Percentiles rank a stretch among this genome's conserved stretches.
These are phyloP conservation scores for Diaporthe eres DNA, from an alignment of 2,329 filamentous ascomycete genomes.

Conservation along the genomic window DNA sequence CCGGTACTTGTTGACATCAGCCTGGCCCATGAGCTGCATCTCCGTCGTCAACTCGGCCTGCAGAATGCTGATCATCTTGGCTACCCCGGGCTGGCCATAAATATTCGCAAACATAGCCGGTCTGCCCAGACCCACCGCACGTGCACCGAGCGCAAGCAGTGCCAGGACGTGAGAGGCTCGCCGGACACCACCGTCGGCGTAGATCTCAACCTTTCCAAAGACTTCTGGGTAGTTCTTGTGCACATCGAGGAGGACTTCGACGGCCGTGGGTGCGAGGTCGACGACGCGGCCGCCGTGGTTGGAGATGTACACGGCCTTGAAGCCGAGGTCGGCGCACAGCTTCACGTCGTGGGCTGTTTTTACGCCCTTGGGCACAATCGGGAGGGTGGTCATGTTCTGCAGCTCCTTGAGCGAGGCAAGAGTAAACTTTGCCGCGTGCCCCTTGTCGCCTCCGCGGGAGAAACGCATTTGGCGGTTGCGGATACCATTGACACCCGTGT, in stretches of 20 bases:
- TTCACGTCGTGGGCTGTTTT: conserved; percentile 50
- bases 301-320: conserved; percentile 61
- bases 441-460: neutral
- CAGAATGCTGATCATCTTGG: conserved; percentile 6
- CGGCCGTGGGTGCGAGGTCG: conserved; percentile 59
- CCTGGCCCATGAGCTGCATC: neutral
- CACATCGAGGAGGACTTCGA: conserved; percentile 62
- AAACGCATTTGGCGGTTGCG: conserved; percentile 1
- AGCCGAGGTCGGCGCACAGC: conserved; percentile 56
- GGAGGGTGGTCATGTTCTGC: conserved; percentile 31
- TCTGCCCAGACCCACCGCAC: conserved; percentile 59
- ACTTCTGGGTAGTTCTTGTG: conserved; percentile 54
- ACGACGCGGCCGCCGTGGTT: conserved; percentile 68
- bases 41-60: conserved; percentile 1
- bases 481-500: neutral
- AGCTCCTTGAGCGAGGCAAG: neutral
- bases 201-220: conserved; percentile 56
- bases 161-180: conserved; percentile 64
- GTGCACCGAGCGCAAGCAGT: conserved; percentile 61
- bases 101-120: conserved; percentile 9
- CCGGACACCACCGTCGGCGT: conserved; percentile 62
- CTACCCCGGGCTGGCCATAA: neutral
- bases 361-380: conserved; percentile 52
- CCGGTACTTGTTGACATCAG: neutral
- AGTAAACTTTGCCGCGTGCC: neutral